phyloP scores from a whole-genome alignment of 2,329 filamentous ascomycete genomes.

The Ambrosiella cleistominuta region DNA sequence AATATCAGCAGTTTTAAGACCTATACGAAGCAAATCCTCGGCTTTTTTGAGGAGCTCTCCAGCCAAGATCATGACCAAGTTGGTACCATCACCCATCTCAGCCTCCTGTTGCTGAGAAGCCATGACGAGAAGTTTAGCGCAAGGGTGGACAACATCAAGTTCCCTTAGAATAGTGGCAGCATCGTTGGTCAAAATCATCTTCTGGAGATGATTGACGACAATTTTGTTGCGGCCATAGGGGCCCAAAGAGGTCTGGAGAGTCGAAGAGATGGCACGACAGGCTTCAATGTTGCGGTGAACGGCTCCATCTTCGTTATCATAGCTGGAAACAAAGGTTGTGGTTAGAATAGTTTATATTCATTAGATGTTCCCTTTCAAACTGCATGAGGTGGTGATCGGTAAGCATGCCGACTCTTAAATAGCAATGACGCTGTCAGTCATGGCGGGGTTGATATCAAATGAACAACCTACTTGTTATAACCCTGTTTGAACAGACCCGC shows the following conservation, averaged over 20 bases:
- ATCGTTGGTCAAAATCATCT: conserved; percentile 98
- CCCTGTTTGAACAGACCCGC: conserved; percentile 86
- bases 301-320: conserved; percentile 97
- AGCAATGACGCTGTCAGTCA: conserved; percentile 1
- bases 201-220: conserved; percentile 98
- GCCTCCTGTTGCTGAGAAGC: conserved; percentile 96
- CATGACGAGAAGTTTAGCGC: conserved; percentile 96
- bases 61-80: conserved; percentile 87
- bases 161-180: conserved; percentile 94
- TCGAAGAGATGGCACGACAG: conserved; percentile 86
- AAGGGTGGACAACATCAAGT: conserved; percentile 94
- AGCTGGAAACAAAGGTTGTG: conserved; percentile 37
- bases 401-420: neutral
- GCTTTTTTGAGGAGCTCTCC: conserved; percentile 94
- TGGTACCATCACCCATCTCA: conserved; percentile 97
- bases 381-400: neutral
- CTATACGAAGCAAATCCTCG: conserved; percentile 90
- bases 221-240: conserved; percentile 99
- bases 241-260: conserved; percentile 90
- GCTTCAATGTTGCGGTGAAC: conserved; percentile 97
- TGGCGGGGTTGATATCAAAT: conserved; percentile 12
- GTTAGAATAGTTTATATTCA: conserved; percentile 18
- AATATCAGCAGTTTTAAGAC: conserved; percentile 95
- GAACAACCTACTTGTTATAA: conserved; percentile 67
- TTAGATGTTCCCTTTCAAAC: neutral